Base-by-base conservation (phyloP, 768 basidiomycete species). In the Suillus brevipes region DNA sequence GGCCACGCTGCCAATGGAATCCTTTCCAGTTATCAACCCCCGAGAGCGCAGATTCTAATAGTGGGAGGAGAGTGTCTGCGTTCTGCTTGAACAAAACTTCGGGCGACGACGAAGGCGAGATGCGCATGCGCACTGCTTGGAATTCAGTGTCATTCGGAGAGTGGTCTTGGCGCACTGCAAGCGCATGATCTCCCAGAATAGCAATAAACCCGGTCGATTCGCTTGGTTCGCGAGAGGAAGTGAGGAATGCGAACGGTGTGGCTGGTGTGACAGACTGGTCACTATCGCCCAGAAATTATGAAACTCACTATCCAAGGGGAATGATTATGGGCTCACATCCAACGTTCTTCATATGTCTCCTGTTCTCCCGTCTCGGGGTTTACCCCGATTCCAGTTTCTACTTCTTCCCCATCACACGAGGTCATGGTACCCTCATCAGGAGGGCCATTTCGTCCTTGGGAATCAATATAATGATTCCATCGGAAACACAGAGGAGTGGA, bases 141-240 rank as follows among this genome's bases (percentile, higher is more conserved):
- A 59, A 59, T 42, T 16, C 28, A 20, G 40, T n/a, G 28, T 42
- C 58, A 38, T 58, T 13, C 25, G 57, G 38, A 40, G 10, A 18
- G 9, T 58, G 25, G 25, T 20, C 20, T 18, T 42, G 58, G 40
- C 58, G 71, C 43, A 72, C 58, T 16, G 65, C 67, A 31, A 70
- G 50, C 23, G 67, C 70, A 59, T 67, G 72, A 20, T 50, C 47
- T 37, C 72, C 70, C 13, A 67, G 36, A 7, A 73, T 60, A 0
- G 62, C 72, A 64, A 73, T 58, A 47, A 72, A 74, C 47, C 60
- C 56, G 6, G 55, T 62, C n/a, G 73, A 70, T 52, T 42, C 50
- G 16, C 34, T 25, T 1, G 67, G 66, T 40, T 59, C 58, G 16
- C 59, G 9, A 49, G 64, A 40, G 13, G 70, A 68, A 10, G 38